Conservation (phyloP, 2,329 filamentous ascomycete species). For the Ambrosiella xylebori region DNA sequence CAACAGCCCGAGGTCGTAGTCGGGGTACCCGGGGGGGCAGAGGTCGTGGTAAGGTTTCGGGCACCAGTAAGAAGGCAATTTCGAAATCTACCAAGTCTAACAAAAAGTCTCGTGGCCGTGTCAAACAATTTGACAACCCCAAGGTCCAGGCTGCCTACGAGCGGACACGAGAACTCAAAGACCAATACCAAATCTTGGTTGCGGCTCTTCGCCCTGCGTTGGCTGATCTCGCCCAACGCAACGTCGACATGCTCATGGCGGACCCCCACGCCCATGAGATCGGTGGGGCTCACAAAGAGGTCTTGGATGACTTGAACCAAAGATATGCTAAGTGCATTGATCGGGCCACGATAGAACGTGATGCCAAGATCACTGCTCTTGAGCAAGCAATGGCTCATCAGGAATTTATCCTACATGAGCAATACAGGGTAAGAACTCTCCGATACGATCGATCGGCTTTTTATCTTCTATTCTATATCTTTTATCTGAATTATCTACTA, state of each 20-base stretch:
- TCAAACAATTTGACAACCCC: conserved; percentile 37
- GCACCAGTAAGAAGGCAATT: conserved; percentile 14
- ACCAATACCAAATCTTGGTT: conserved; percentile 44
- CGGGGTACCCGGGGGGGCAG: conserved; percentile 16
- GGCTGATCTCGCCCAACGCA: conserved; percentile 46
- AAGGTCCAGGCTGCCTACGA: conserved; percentile 41
- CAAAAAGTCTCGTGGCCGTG: conserved; percentile 28
- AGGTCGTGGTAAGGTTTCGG: conserved; percentile 5
- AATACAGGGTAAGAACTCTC: conserved; percentile 15
- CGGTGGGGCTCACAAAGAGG: conserved; percentile 32
- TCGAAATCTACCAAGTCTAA: conserved; percentile 1
- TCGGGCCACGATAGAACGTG: conserved; percentile 13
- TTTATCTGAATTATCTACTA: conserved; percentile 4
- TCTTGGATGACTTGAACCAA: conserved; percentile 34
- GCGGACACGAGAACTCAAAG: conserved; percentile 49
- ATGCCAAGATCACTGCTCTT: conserved; percentile 12
- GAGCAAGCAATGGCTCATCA: conserved; percentile 11
- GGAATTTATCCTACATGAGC: conserved; percentile 10
- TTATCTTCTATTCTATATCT: neutral
- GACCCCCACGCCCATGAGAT: conserved; percentile 35
- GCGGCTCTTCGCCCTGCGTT: conserved; percentile 46
- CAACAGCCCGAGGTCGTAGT: conserved; percentile 17
- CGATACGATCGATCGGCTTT: neutral
- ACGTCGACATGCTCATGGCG: conserved; percentile 37
- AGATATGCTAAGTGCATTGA: conserved; percentile 21